Base-by-base conservation (phyloP, 2,329 filamentous ascomycete genomes). In the Knoxdaviesia capensis region DNA sequence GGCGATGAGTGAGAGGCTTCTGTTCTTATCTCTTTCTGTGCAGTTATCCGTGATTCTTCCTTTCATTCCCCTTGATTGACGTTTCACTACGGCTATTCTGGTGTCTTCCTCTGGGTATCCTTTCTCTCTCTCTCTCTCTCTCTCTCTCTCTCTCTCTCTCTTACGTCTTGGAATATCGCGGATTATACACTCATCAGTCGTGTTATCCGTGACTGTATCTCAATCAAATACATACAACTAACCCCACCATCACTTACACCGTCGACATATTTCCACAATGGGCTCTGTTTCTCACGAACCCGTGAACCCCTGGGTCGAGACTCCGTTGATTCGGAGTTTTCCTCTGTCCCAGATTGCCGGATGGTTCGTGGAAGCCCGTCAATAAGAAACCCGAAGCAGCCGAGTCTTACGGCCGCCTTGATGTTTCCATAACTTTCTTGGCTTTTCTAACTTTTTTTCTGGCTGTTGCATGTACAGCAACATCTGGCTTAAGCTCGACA, bases 401-500 rank as follows among this genome's bases (percentile, higher is more conserved):
- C 30, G 29, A 32, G 5, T 31, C 10, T 11, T 28, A 11, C 20
- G 9, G 29, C 33, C 40, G 6, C 11, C 7, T 11, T 31, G 6
- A 11, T 31, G 6, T 31, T 10, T 37, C 38, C 28, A 9, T 38
- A 20, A 29, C 28, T 20, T 10, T 8, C 5, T 37, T 2, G 2
- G 7, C 34, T n/a, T 6, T 8, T 29, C 34, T 30, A 7, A 29
- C 34, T 6, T 29, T 9, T 4, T 10, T 32, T 31, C 31, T 29
- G 38, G 43, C 31, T 41, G 11, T n/a, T 6, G 35, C 28, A 9
- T 31, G 7, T 10, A 36, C 46, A 66, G 80, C 64, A 75, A 79
- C 61, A 72, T 90, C 60, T 83, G 79, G 56, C 74, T 90, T 53
- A 90, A 90, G 57, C 72, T 88, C 45, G 83, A 90, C 51, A 81